A percentile compares a stretch with the other conserved stretches of the same genome.
These are phyloP conservation scores for Cadophora luteo-olivacea DNA, from an alignment of 2,329 filamentous ascomycete genomes.

Conservation along the genomic window DNA sequence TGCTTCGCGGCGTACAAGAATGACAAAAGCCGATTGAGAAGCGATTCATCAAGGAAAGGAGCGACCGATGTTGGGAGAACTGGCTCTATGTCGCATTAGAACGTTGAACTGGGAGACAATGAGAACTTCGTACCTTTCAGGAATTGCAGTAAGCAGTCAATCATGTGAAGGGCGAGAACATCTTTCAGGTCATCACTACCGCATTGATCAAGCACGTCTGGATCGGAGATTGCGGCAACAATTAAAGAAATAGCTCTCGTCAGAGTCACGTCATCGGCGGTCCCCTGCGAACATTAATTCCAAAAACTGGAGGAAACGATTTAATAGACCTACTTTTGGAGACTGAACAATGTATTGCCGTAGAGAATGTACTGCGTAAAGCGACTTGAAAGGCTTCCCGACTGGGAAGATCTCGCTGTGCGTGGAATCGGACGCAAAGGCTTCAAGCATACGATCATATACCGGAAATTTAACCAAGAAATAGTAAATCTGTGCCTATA, in stretches of 20 bases:
- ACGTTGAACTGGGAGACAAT: conserved; percentile 24
- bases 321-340: conserved; percentile 37
- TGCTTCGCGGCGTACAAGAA: conserved; percentile 39
- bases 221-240: conserved; percentile 65
- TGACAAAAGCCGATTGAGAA: conserved; percentile 45
- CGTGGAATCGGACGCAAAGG: conserved; percentile 61
- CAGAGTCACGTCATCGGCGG: conserved; percentile 46
- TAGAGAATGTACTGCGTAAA: conserved; percentile 76
- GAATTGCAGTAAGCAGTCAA: conserved; percentile 62
- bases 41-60: conserved; percentile 44
- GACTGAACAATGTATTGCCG: conserved; percentile 59
- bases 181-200: conserved; percentile 53
- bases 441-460: conserved; percentile 64
- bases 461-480: conserved; percentile 76
- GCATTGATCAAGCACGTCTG: conserved; percentile 56
- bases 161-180: conserved; percentile 58
- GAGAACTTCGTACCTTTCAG: conserved; percentile 55
- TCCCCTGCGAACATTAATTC: conserved; percentile 34
- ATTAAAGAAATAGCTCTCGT: conserved; percentile 58
- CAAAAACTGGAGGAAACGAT: conserved; percentile 19
- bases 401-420: conserved; percentile 71
- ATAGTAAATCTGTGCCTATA: conserved; percentile 64
- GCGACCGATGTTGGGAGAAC: conserved; percentile 44
- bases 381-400: conserved; percentile 72
- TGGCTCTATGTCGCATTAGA: conserved; percentile 46